phyloP scores from a whole-genome alignment of 1,139 yeast genomes.

The Ashbya aceris region DNA sequence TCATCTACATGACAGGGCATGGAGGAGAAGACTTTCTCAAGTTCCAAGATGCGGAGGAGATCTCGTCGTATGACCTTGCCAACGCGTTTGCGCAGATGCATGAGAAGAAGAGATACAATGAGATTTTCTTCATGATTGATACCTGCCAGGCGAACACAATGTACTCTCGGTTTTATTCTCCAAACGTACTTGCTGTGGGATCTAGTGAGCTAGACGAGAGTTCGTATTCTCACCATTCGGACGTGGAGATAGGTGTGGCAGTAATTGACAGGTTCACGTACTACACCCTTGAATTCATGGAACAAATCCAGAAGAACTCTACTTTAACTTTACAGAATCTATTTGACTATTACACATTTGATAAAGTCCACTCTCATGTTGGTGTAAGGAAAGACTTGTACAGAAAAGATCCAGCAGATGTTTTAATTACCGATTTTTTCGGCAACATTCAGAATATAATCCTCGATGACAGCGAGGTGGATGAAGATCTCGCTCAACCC shows the following conservation, averaged over 20 bases:
- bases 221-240: slow-evolving; percentile 93
- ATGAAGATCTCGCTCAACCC: too few species aligned
- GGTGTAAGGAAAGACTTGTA: slow-evolving; percentile 82
- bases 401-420: slow-evolving; percentile 57
- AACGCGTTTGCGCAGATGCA: slow-evolving; percentile 97
- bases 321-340: slow-evolving; percentile 69
- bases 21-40: slow-evolving; percentile 97
- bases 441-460: slow-evolving; percentile 86
- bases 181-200: slow-evolving; percentile 88
- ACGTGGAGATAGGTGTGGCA: slow-evolving; percentile 92
- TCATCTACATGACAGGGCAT: slow-evolving; percentile 94
- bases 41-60: slow-evolving; percentile 97
- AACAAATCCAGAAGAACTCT: slow-evolving; percentile 66
- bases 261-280: slow-evolving; percentile 95
- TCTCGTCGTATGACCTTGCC: slow-evolving; percentile 89
- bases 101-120: slow-evolving; percentile 90
- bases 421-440: slow-evolving; percentile 82
- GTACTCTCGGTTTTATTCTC: slow-evolving; percentile 89
- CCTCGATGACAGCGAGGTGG: slow-evolving; percentile 35
- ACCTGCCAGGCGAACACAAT: slow-evolving; percentile 98
- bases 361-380: slow-evolving; percentile 80
- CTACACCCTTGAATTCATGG: slow-evolving; percentile 82
- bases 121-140: slow-evolving; percentile 93
- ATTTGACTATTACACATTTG: slow-evolving; percentile 75
- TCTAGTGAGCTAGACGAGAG: slow-evolving; percentile 85